These are phyloP conservation scores for Coniophora puteana DNA, from an alignment of 1,284 basidiomycete species.

Conservation along the genomic window DNA sequence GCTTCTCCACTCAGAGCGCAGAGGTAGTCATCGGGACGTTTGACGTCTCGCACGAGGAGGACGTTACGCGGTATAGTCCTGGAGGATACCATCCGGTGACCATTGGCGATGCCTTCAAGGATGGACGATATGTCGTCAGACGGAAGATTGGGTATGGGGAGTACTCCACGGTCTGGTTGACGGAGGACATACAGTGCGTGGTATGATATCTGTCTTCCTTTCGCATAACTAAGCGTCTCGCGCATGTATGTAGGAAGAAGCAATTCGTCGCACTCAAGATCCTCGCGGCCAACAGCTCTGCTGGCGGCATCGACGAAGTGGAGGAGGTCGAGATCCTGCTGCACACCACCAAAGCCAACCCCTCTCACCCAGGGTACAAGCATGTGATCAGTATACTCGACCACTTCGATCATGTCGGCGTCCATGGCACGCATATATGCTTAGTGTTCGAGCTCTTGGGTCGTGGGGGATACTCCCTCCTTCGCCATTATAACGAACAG, in stretches of 20 bases:
- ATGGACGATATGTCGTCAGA: not conserved
- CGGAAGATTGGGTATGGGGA: not conserved
- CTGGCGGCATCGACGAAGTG: no score
- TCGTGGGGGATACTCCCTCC: no score
- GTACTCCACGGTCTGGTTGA: not conserved
- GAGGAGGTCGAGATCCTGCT: not conserved
- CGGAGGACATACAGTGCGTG: not conserved
- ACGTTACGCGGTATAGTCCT: not conserved
- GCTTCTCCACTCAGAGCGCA: no score
- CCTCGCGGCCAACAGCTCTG: no score
- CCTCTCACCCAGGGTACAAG: not conserved
- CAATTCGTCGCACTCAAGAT: not conserved
- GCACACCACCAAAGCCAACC: not conserved
- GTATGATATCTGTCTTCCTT: no score
- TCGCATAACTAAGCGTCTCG: slow-evolving; percentile 10
- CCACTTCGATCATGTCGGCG: not conserved
- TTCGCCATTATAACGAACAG: slow-evolving; percentile 84
- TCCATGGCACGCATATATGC: not conserved
- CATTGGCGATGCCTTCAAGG: not conserved
- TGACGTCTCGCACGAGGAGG: no score
- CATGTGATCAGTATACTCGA: not conserved
- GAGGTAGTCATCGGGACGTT: no score
- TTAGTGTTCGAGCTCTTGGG: no score
- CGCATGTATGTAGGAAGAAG: no score
- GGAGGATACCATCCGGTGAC: not conserved